Evolutionary conservation across 768 basidiomycete species (phyloP).

Genomic region (Rhizopogon vinicolor): DNA sequence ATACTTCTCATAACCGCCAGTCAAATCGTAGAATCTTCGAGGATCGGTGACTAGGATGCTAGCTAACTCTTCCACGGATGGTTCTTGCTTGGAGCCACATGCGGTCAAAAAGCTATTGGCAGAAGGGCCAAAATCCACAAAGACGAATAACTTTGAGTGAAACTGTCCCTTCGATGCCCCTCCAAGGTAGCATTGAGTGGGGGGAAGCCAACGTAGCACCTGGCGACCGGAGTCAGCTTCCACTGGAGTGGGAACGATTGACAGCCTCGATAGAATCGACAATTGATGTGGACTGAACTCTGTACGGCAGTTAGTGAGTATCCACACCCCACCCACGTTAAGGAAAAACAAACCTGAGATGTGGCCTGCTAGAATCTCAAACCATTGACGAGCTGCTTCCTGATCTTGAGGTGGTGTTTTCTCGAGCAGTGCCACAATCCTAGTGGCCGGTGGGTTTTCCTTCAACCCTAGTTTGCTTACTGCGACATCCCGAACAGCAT

Average conservation of each 20-base stretch:
- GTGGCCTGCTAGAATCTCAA: conserved; percentile 60
- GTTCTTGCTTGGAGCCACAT: conserved; percentile 85
- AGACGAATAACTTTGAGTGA: conserved; percentile 79
- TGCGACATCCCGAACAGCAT: conserved; percentile 46
- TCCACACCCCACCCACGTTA: neutral
- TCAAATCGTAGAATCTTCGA: conserved; percentile 61
- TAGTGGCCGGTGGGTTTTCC: conserved; percentile 60
- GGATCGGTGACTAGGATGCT: conserved; percentile 67
- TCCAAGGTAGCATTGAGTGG: conserved; percentile 68
- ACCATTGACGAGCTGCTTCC: conserved; percentile 57
- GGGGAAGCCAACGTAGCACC: conserved; percentile 45
- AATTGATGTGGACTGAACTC: conserved; percentile 59
- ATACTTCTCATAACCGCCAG: conserved; percentile 67
- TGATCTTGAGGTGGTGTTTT: conserved; percentile 54
- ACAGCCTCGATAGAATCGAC: conserved; percentile 46
- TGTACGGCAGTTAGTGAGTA: conserved; percentile 19
- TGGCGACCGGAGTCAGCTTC: conserved; percentile 24
- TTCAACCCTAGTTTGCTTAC: conserved; percentile 61
- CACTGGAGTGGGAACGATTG: conserved; percentile 61
- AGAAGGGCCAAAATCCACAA: conserved; percentile 79
- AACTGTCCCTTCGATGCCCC: conserved; percentile 49
- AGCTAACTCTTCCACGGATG: conserved; percentile 79
- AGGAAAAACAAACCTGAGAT: conserved; percentile 44
- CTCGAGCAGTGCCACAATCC: conserved; percentile 55
- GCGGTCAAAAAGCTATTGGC: conserved; percentile 84